A percentile compares a stretch with the other conserved stretches of the same genome.
phyloP scores from a whole-genome alignment of 345 rosid species.

The Sisymbrium irio region DNA sequence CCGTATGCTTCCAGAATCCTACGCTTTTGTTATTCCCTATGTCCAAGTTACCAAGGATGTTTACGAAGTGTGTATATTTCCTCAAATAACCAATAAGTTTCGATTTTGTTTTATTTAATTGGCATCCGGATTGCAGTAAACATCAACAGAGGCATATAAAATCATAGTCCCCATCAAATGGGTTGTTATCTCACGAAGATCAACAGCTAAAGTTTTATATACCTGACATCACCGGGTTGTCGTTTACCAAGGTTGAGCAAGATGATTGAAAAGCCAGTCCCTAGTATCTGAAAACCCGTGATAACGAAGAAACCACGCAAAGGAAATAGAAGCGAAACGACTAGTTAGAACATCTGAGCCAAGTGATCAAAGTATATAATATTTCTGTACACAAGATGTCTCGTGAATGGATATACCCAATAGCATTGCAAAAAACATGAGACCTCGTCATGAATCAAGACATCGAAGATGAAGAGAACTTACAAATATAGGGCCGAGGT shows the following conservation, averaged over 20 bases:
- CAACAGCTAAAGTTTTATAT: constrained; percentile 7
- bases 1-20: constrained; percentile 30
- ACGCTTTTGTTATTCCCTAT: background rate
- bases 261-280: constrained; percentile 71
- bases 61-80: constrained; percentile 1
- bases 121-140: background rate
- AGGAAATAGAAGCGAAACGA: background rate
- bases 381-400: background rate
- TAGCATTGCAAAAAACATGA: constrained; percentile 8
- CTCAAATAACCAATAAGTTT: background rate
- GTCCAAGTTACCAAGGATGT: background rate
- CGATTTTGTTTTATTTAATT: background rate
- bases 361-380: background rate
- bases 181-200: background rate
- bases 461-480: constrained; percentile 45
- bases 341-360: too few relatives aligned
- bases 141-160: constrained; percentile 2
- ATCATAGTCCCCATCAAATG: background rate
- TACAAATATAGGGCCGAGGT: constrained; percentile 80
- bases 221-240: constrained; percentile 89
- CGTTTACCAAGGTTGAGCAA: constrained; percentile 78
- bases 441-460: background rate
- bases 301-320: background rate
- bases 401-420: constrained; percentile 1
- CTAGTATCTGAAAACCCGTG: constrained; percentile 85